Conservation (phyloP, 2,329 filamentous ascomycete species). For the Talaromyces sp. region DNA sequence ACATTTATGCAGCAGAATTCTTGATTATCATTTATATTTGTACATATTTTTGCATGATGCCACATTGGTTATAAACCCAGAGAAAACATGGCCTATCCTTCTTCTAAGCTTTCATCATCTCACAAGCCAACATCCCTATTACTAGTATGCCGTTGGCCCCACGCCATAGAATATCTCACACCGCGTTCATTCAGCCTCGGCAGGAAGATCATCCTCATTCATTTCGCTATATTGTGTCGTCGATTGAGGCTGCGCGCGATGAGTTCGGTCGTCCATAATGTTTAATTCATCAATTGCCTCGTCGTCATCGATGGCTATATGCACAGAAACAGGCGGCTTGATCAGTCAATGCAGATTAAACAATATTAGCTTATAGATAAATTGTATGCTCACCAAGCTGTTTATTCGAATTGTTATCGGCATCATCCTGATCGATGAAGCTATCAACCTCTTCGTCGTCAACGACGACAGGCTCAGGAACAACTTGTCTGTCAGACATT, state of each 20-base stretch:
- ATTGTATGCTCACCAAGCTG: not conserved
- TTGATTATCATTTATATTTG: too few relatives aligned
- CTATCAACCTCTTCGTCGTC: not conserved
- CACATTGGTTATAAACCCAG: too few relatives aligned
- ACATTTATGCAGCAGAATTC: too few relatives aligned
- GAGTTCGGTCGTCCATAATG: constrained; percentile 18
- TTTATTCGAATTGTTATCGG: not conserved
- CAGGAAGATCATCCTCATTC: constrained; percentile 15
- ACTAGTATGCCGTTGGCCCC: not conserved
- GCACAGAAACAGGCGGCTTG: not conserved
- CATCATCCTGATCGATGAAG: not conserved
- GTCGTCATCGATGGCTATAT: constrained; percentile 19
- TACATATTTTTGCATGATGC: too few relatives aligned
- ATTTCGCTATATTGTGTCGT: constrained; percentile 19
- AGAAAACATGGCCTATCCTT: too few relatives aligned
- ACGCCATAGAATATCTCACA: not conserved
- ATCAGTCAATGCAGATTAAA: too few relatives aligned
- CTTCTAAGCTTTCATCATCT: too few relatives aligned
- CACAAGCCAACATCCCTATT: not conserved
- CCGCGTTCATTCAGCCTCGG: not conserved
- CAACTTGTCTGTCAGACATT: not conserved
- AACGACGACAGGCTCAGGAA: constrained; percentile 1
- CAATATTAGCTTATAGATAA: not conserved
- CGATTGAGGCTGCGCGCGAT: constrained; percentile 15
- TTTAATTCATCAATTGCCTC: constrained; percentile 20